Evolutionary conservation across 208 protist genomes (phyloP), one percentile per base, ranked within the genome.

Genomic region (Trypanosoma theileri): DNA sequence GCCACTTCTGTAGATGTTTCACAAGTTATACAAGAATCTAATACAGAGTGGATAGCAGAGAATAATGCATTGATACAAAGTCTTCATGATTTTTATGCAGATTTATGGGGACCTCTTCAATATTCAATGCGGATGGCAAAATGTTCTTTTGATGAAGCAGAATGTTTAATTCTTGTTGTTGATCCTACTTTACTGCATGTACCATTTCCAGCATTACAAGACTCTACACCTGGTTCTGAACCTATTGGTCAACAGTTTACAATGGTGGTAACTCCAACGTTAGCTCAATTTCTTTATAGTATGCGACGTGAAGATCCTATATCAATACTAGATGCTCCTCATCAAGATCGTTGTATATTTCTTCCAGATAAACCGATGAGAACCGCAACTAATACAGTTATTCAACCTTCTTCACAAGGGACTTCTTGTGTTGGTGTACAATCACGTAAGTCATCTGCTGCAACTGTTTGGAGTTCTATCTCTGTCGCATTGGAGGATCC

Each of bases 101-200:
- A 93, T 67, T 75, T 92, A 50, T 96, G 91, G 88, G 59, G 57
- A n/a, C 79, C 84, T 60, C 81, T 96, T 46, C 71, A 52, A 11
- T 55, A 69, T 28, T 77, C 73, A 26, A 77, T 94, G 45, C 79
- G 73, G 41, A 73, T 59, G 19, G 58, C 79, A 45, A 55, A 69
- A 21, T 65, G 75, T 28, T 55, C 14, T 22, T 73, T 78, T 59
- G 55, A 79, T 24, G 81, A 81, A 35, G 79, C 76, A 2, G 84
- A 96, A 46, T 82, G 76, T 22, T 60, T 96, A 9, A 77, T 93
- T 31, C 73, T 96, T 26, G 83, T 96, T 71, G 71, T 85, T n/a
- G 88, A 96, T 69, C 64, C 83, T 7, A 79, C 86, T 40, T 75
- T 96, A 14, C 75, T 91, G 28, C 81, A 92, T 61, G 75, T 89